Base-by-base conservation (phyloP, 306 rosid species). In the Vigna angularis region DNA sequence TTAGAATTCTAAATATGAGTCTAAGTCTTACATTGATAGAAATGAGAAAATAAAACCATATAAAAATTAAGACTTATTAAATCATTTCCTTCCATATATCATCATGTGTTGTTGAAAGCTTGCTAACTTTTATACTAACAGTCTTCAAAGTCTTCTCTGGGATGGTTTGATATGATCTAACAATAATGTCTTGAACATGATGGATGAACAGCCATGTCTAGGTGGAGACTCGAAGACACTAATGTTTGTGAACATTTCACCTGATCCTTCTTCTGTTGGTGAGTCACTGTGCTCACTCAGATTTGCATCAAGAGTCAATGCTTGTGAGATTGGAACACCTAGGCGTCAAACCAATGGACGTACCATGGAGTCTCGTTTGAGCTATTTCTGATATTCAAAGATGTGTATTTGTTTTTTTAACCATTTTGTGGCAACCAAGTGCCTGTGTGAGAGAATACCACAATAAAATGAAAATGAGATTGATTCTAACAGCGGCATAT, bases 261-360 rank as follows among this genome's bases (percentile, higher is more conserved):
- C 99, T 0, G 96, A 96, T 8, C 66, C 91, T 56, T 84, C 91
- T 76, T 93, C 98, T 1, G 89, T 80, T 11, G 90, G 86, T 7
- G 99, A 93, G 83, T 95, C 98, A 22, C 93, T 95, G 17, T 95
- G 98, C 88, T 93, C 99, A 26, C 98, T 95, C 72, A 92, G 99
- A 58, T 95, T 95, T 30, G 98, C 99, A 40, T 88, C 98, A 14
- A 90, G 99, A 40, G 99, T 95, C 1, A 95, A 95, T 40, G 98
- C 99, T 42, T 95, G 99, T 11, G 98, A 95, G 83, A 92, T 95
- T 16, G 99, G 99, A 67, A 82, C 89, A 22, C 94, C 99, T 9
- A 91, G 99, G 2, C 92, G 99, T 59, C 96, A 91, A 72, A 91
- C 93, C 81, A 85, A 79, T 74, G 81, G 72, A 7, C 92, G 92